Evolutionary conservation across 306 rosid genomes (phyloP).

Genomic region (Rubus idaeus): DNA sequence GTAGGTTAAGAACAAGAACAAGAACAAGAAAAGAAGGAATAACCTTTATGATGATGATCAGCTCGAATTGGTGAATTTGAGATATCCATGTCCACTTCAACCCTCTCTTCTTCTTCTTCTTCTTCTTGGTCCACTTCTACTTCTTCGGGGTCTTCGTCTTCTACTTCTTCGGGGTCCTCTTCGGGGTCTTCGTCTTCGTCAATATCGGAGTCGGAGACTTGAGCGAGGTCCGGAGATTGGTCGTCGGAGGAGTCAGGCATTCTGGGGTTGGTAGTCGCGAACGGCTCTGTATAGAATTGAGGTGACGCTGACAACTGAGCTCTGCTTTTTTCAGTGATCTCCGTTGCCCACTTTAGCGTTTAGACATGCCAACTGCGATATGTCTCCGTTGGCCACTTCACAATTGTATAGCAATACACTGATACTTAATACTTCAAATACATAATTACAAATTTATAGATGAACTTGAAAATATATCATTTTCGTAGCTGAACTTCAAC

Average conservation of each 20-base stretch:
- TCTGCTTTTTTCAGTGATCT: not conserved
- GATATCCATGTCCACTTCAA: constrained; percentile 21
- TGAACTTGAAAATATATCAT: too few species aligned
- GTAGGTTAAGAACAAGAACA: not conserved
- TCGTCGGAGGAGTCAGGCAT: constrained; percentile 17
- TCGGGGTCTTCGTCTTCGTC: constrained; percentile 20
- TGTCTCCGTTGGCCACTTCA: not conserved
- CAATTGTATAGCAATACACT: too few species aligned
- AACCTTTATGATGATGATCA: constrained; percentile 33
- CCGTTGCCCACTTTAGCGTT: not conserved
- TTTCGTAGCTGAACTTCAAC: too few species aligned
- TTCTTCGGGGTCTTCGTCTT: not conserved
- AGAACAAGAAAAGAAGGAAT: not conserved
- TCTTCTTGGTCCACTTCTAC: not conserved
- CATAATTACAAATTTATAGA: too few species aligned
- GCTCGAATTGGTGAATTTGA: constrained; percentile 28
- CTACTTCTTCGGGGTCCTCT: constrained; percentile 15
- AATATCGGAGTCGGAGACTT: not conserved
- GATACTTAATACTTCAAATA: too few species aligned
- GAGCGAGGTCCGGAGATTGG: constrained; percentile 15
- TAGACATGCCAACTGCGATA: not conserved
- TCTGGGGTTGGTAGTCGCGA: not conserved
- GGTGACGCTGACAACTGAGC: constrained; percentile 11
- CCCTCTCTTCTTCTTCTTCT: constrained; percentile 1
- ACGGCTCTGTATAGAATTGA: not conserved